Evolutionary conservation across 768 basidiomycete genomes (phyloP).

Genomic region (Trametes cingulata): DNA sequence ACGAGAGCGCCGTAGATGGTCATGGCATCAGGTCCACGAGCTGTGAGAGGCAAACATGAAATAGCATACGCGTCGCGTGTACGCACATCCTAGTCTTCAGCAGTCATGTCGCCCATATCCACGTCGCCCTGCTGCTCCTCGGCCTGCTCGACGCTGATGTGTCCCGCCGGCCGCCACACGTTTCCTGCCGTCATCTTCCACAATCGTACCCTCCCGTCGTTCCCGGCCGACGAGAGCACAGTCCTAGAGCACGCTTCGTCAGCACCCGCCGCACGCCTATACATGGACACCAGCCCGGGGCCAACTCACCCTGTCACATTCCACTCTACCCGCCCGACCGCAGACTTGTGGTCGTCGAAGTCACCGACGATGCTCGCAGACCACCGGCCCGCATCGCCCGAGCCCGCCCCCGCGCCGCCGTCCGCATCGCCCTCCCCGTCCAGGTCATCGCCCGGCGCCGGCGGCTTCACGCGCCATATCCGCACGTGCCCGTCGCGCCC

Average conservation of each 20-base stretch:
- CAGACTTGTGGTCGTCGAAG: conserved; percentile 85
- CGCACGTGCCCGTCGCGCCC: conserved; percentile 84
- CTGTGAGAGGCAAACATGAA: neutral
- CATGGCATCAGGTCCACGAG: too few relatives aligned
- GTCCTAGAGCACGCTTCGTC: conserved; percentile 48
- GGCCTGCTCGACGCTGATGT: conserved; percentile 77
- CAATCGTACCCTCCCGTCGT: conserved; percentile 77
- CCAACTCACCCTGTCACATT: conserved; percentile 76
- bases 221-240: conserved; percentile 78
- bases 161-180: conserved; percentile 83
- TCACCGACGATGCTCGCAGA: conserved; percentile 76
- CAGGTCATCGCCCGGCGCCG: conserved; percentile 32
- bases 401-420: conserved; percentile 40
- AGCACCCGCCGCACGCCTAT: neutral
- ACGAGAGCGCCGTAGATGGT: too few relatives aligned
- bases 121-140: conserved; percentile 50
- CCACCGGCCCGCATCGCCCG: conserved; percentile 62
- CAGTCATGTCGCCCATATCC: conserved; percentile 44
- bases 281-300: neutral
- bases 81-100: conserved; percentile 35
- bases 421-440: conserved; percentile 41
- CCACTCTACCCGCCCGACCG: conserved; percentile 90
- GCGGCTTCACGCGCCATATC: conserved; percentile 84
- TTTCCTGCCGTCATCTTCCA: conserved; percentile 86
- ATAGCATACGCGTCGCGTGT: neutral